A percentile compares a stretch with the other conserved stretches of the same genome.
These are phyloP conservation scores for Yamadazyma laniorum DNA, from an alignment of 805 yeast genomes.

Conservation along the genomic window DNA sequence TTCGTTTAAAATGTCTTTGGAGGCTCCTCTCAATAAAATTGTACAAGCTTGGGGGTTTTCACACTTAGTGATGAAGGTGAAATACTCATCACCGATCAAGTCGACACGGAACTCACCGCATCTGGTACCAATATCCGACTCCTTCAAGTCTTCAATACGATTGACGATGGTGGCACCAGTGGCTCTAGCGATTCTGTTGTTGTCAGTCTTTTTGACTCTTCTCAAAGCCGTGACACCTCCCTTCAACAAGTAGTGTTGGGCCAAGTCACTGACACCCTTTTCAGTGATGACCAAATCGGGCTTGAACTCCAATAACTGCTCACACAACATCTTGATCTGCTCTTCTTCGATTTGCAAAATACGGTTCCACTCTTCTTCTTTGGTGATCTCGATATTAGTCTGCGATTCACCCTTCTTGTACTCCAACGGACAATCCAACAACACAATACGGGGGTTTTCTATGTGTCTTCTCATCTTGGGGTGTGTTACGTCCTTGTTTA, in stretches of 20 bases:
- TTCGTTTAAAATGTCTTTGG: constrained; percentile 94
- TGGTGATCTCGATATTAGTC: constrained; percentile 94
- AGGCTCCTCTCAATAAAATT: constrained; percentile 88
- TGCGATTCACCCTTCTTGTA: constrained; percentile 99
- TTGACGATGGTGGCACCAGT: constrained; percentile 97
- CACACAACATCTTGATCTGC: constrained; percentile 86
- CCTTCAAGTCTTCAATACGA: constrained; percentile 91
- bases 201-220: constrained; percentile 93
- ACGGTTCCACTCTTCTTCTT: constrained; percentile 95
- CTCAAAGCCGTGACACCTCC: constrained; percentile 91
- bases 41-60: constrained; percentile 91
- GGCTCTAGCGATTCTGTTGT: constrained; percentile 94
- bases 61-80: constrained; percentile 79
- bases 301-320: constrained; percentile 74
- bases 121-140: constrained; percentile 80
- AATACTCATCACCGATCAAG: constrained; percentile 96
- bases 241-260: constrained; percentile 92
- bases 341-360: constrained; percentile 96
- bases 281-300: constrained; percentile 96
- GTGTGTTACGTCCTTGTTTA: constrained; percentile 97
- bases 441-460: constrained; percentile 82
- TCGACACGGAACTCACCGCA: constrained; percentile 94
- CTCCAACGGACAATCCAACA: constrained; percentile 95
- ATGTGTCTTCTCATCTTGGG: constrained; percentile 94
- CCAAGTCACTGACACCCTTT: constrained; percentile 96